Conservation (phyloP, 139 green algal species). For the Desmodesmus armatus region DNA sequence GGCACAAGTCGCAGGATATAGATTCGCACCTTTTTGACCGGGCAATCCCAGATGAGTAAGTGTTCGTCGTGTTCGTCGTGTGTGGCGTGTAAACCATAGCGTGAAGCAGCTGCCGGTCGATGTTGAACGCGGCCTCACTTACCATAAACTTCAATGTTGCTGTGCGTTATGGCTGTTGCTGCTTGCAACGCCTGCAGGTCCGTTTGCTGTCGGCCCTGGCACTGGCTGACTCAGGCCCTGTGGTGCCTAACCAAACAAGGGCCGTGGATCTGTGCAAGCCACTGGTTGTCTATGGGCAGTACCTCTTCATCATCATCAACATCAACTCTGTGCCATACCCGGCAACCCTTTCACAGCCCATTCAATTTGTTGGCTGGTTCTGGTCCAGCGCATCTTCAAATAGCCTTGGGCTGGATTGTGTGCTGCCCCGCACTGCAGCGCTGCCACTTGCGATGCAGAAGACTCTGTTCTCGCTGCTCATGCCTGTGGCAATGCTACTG, state of each 20-base stretch:
- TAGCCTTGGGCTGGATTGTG: not conserved
- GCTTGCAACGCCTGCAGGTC: not conserved
- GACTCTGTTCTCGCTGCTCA: not conserved
- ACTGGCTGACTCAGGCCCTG: too few species aligned
- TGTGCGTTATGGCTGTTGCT: not conserved
- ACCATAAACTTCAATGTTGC: too few species aligned
- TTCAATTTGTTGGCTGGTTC: not conserved
- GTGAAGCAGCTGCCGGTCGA: too few species aligned
- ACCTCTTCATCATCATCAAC: not conserved
- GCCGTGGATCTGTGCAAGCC: not conserved
- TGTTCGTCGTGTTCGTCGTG: too few species aligned
- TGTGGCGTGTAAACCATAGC: too few species aligned
- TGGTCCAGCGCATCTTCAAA: not conserved
- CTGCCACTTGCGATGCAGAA: not conserved
- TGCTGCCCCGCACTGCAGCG: too few species aligned
- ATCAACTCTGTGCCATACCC: not conserved
- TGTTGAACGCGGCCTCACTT: not conserved
- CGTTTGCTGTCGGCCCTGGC: too few species aligned
- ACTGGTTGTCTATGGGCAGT: constrained; percentile 6
- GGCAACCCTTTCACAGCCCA: not conserved
- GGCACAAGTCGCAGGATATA: not conserved
- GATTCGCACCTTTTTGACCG: too few species aligned
- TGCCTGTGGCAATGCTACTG: too few species aligned
- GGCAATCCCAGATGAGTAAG: too few species aligned
- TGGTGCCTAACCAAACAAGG: too few species aligned